These are phyloP conservation scores for Russula ochroleuca DNA, from an alignment of 768 basidiomycete species.

Conservation along the genomic window DNA sequence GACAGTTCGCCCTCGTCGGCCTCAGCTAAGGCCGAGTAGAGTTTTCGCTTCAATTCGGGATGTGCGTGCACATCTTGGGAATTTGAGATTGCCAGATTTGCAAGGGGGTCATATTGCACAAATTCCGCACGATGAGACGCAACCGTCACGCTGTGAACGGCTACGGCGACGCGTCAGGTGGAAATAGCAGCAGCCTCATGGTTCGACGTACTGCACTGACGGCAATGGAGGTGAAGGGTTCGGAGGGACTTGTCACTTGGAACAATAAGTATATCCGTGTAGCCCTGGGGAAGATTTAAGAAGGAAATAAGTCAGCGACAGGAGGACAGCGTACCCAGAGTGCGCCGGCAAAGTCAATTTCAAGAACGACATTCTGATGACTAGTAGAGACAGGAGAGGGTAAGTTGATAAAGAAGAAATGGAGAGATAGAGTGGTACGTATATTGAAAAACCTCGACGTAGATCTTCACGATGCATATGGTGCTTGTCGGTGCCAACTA, in stretches of 20 bases:
- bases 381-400: constrained; percentile 66
- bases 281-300: constrained; percentile 53
- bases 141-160: constrained; percentile 69
- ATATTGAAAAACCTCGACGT: constrained; percentile 86
- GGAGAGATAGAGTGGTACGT: constrained; percentile 47
- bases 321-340: constrained; percentile 60
- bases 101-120: constrained; percentile 70
- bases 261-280: constrained; percentile 86
- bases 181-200: constrained; percentile 11
- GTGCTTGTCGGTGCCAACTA: background rate
- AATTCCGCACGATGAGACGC: constrained; percentile 71
- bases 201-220: constrained; percentile 69
- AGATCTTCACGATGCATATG: constrained; percentile 70
- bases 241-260: constrained; percentile 76
- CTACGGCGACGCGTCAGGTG: constrained; percentile 39
- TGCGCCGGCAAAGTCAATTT: constrained; percentile 86
- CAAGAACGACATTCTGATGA: constrained; percentile 93
- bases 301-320: constrained; percentile 19
- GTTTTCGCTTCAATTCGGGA: constrained; percentile 87
- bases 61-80: constrained; percentile 80
- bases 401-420: constrained; percentile 36
- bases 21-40: constrained; percentile 88
- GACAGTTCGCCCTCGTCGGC: constrained; percentile 93
- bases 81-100: constrained; percentile 58
- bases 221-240: constrained; percentile 82